Evolutionary conservation across 192 early-diverging fungal genomes (phyloP), one percentile per base, ranked within the genome.

Genomic region (Podochytrium sp.): DNA sequence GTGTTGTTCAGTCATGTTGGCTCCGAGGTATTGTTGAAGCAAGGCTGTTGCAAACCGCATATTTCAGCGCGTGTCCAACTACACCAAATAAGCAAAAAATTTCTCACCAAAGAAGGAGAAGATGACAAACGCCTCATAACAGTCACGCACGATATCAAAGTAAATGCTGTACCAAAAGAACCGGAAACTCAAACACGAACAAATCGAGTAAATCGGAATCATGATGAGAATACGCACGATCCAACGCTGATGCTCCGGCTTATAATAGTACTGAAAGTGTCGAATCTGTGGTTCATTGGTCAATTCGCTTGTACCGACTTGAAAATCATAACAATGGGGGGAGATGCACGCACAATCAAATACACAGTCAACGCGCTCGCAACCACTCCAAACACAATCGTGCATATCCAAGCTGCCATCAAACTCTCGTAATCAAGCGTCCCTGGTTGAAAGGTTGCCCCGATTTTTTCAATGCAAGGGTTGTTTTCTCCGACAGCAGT

Each of bases 41-140:
- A 94, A 81, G 58, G 50, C 63, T 62, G 29, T 12, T 32, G 18
- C 29, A 25, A 16, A 20, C 18, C 6, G 14, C 16, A 38, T 10
- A 25, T 12, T 14, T 12, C 2, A 39, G 37, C 29, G 7, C 29
- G 16, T 20, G 37, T 14, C 30, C 23, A n/a, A n/a, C 23, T 0
- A 29, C 18, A 25, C 10, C 1, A 25, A 2, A 0, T 10, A 61
- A 1, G 16, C 1, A 4, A 62, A 62, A 20, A 27, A 57, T 57
- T 27, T 23, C 55, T 16, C 16, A 62, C 85, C 79, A 79, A 91
- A 91, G 80, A 94, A 94, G 14, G 85, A 85, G 33, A 86, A 83
- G 67, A 94, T 89, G 18, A 86, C 89, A 83, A 92, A 92, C 14
- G 91, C 90, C 76, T 92, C 90, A 70, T 92, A 92, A 75, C 84